Percentiles rank a stretch among this genome's conserved stretches.
These are phyloP conservation scores for Turnera subulata DNA, from an alignment of 345 rosid genomes.

Conservation along the genomic window DNA sequence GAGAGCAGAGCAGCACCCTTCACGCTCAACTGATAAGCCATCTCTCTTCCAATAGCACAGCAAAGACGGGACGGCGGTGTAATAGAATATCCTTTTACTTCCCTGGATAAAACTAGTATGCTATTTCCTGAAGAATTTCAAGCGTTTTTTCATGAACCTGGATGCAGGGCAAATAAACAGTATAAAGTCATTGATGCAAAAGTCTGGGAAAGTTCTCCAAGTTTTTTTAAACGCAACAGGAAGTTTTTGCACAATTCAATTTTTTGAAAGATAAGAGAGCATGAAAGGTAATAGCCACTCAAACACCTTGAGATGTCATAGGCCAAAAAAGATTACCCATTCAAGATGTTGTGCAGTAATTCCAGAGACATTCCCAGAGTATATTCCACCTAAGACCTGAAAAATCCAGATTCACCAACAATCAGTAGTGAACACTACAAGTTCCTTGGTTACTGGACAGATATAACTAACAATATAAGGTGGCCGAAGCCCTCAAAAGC, in stretches of 20 bases:
- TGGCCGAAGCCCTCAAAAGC: conserved; percentile 8
- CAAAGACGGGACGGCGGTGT: too few species aligned
- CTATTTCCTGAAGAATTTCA: conserved; percentile 77
- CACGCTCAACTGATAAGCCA: too few species aligned
- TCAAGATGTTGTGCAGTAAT: conserved; percentile 93
- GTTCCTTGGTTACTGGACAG: neutral
- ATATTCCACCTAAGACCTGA: conserved; percentile 89
- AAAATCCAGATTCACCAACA: conserved; percentile 21
- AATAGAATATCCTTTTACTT: neutral
- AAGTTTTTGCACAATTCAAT: too few species aligned
- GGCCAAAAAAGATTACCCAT: conserved; percentile 50
- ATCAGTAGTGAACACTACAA: neutral
- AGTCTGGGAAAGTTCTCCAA: too few species aligned
- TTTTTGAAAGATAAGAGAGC: too few species aligned
- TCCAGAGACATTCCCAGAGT: conserved; percentile 70
- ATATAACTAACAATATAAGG: neutral
- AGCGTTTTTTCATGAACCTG: conserved; percentile 93
- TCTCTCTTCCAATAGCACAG: too few species aligned
- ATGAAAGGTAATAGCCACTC: neutral
- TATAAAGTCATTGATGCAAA: too few species aligned
- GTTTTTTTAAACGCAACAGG: too few species aligned
- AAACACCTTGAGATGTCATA: neutral
- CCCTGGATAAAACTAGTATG: conserved; percentile 39
- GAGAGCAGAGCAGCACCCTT: too few species aligned
- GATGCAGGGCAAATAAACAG: conserved; percentile 14